These are phyloP conservation scores for Otatea glauca DNA, from an alignment of 176 grass and related monocot species.

Conservation along the genomic window DNA sequence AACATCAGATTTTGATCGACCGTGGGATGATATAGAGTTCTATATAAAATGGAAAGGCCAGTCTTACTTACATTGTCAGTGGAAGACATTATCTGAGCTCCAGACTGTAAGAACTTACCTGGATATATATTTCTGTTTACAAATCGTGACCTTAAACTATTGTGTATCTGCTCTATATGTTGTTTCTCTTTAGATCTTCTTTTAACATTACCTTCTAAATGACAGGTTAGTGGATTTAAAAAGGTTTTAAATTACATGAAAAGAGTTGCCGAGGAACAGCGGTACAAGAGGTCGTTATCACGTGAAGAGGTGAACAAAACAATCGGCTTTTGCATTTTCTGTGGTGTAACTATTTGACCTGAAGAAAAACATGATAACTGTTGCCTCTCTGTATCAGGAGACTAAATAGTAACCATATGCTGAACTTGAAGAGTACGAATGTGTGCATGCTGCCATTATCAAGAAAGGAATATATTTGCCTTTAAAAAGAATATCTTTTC, in stretches of 20 bases:
- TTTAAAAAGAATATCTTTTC: neutral
- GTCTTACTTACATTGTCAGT: constrained; percentile 93
- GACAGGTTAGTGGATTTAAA: constrained; percentile 98
- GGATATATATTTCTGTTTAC: neutral
- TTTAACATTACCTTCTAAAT: constrained; percentile 42
- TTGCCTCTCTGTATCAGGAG: constrained; percentile 19
- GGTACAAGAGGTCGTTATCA: constrained; percentile 85
- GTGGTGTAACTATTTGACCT: neutral
- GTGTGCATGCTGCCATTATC: neutral
- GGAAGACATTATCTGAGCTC: constrained; percentile 83
- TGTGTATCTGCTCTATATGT: neutral
- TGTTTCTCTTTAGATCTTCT: constrained; percentile 19
- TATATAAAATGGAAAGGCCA: constrained; percentile 99
- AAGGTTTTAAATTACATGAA: constrained; percentile 99
- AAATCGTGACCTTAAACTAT: constrained; percentile 31
- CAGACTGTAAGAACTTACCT: constrained; percentile 66
- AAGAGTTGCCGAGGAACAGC: constrained; percentile 85
- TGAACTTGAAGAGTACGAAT: constrained; percentile 1
- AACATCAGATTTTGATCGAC: constrained; percentile 60
- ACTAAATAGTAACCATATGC: constrained; percentile 22
- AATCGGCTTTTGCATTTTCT: constrained; percentile 18
- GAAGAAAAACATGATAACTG: constrained; percentile 6
- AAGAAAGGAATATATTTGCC: neutral
- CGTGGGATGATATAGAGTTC: constrained; percentile 92
- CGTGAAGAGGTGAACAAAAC: constrained; percentile 81